Conservation (phyloP, 148 eudicot species). For the Rheum nobile region DNA sequence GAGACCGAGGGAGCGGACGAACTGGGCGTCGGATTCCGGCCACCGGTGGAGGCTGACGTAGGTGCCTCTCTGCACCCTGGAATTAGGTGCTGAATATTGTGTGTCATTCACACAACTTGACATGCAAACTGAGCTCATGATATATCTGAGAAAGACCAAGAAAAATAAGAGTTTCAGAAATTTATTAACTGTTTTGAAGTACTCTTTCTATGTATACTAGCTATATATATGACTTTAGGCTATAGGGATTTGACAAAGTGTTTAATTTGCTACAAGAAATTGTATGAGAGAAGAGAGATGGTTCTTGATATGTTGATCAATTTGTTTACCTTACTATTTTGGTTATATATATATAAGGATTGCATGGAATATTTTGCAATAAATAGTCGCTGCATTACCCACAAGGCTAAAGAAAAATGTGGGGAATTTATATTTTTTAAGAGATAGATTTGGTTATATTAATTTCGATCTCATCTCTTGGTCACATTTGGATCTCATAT, state of each 20-base stretch:
- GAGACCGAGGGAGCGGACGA: slow-evolving; percentile 36
- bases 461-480: too few species aligned
- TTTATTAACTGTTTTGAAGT: too few species aligned
- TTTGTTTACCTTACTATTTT: not conserved
- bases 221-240: too few species aligned
- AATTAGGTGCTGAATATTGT: slow-evolving; percentile 12
- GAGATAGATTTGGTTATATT: not conserved
- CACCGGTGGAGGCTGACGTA: slow-evolving; percentile 67
- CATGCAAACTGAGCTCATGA: slow-evolving; percentile 46
- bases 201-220: too few species aligned
- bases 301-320: too few species aligned
- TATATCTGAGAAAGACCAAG: not conserved
- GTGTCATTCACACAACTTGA: slow-evolving; percentile 39
- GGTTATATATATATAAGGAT: not conserved
- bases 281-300: not conserved
- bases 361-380: not conserved
- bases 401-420: not conserved
- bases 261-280: too few species aligned
- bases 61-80: slow-evolving; percentile 37
- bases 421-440: not conserved
- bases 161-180: too few species aligned
- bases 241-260: too few species aligned
- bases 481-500: too few species aligned
- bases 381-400: not conserved
- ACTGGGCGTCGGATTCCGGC: slow-evolving; percentile 81